These are phyloP conservation scores for Tylopilus sp. DNA, from an alignment of 1,284 basidiomycete species.

Conservation along the genomic window DNA sequence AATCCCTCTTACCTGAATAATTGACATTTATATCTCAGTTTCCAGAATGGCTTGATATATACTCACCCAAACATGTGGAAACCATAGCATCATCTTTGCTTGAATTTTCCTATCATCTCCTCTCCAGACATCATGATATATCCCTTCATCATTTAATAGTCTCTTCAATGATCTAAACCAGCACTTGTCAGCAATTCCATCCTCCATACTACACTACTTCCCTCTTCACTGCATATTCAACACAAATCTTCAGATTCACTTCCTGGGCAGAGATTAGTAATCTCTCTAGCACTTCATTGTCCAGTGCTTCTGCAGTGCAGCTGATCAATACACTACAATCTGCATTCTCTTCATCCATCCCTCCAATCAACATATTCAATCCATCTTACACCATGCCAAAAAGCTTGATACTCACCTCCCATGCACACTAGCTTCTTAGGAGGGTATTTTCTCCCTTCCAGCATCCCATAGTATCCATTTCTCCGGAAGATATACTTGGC, in stretches of 20 bases:
- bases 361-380: background rate
- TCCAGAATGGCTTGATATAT: too few relatives aligned
- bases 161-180: background rate
- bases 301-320: slow-evolving; percentile 1
- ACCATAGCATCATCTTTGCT: background rate
- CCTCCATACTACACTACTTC: background rate
- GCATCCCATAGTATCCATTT: background rate
- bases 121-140: too few relatives aligned
- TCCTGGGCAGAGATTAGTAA: slow-evolving; percentile 4
- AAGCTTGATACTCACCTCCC: too few relatives aligned
- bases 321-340: slow-evolving; percentile 1
- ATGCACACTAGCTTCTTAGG: background rate
- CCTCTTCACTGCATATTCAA: slow-evolving; percentile 1
- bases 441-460: background rate
- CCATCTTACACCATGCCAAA: background rate
- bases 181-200: background rate
- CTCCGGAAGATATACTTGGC: background rate
- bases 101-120: background rate
- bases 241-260: background rate
- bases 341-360: background rate
- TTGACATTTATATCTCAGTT: too few relatives aligned
- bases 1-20: background rate
- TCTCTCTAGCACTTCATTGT: slow-evolving; percentile 3
- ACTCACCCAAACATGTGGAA: background rate
- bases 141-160: background rate